A percentile compares a stretch with the other conserved stretches of the same genome.
These are phyloP conservation scores for Alternaria alternata DNA, from an alignment of 2,329 filamentous ascomycete genomes.

Conservation along the genomic window DNA sequence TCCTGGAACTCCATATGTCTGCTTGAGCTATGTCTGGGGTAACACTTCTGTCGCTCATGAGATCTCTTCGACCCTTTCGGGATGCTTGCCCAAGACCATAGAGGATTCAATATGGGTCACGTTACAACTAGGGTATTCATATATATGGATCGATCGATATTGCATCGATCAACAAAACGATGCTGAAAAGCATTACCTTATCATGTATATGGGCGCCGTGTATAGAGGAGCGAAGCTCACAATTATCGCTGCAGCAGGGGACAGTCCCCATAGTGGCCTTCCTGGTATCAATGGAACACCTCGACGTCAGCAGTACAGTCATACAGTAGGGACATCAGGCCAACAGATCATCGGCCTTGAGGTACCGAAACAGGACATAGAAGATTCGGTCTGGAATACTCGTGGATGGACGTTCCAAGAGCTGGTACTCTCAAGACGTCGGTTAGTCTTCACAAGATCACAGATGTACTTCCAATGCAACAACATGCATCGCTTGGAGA, in stretches of 20 bases:
- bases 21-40: background rate
- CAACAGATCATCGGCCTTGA: background rate
- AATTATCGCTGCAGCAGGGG: background rate
- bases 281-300: background rate
- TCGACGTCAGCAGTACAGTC: background rate
- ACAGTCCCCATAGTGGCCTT: background rate
- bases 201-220: background rate
- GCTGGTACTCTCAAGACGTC: background rate
- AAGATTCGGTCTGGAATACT: background rate
- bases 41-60: background rate
- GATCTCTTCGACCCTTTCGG: background rate
- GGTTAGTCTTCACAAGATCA: background rate
- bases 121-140: background rate
- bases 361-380: rapidly evolving
- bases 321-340: background rate
- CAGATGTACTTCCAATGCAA: background rate
- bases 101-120: background rate
- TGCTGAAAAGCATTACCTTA: background rate
- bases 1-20: background rate
- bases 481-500: background rate
- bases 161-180: background rate
- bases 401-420: background rate
- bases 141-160: background rate
- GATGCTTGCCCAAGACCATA: background rate
- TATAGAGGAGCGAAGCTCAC: background rate